Percentiles rank a stretch among this genome's conserved stretches.
Conservation (phyloP, 2,329 filamentous ascomycete species). For the Fusarium verrucosum region DNA sequence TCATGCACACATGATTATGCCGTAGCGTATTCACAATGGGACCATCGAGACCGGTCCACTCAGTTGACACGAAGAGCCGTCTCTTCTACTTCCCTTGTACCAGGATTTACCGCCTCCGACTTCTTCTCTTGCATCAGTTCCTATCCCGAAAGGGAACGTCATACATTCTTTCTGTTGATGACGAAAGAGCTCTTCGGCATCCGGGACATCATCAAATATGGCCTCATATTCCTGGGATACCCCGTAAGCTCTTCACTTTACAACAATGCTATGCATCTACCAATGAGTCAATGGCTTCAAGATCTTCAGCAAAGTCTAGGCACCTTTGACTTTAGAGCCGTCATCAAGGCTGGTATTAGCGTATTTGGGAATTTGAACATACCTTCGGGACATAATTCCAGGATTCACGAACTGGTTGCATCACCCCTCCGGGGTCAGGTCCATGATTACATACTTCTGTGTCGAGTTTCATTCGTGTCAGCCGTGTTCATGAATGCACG, state of each 20-base stretch:
- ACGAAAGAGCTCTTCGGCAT: neutral
- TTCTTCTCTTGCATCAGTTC: neutral
- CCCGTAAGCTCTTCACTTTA: neutral
- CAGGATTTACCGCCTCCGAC: neutral
- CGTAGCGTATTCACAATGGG: too few relatives aligned
- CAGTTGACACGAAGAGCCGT: neutral
- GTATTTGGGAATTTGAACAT: neutral
- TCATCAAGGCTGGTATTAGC: neutral
- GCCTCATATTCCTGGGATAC: neutral
- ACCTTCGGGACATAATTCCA: neutral
- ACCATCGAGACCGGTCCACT: neutral
- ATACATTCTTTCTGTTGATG: neutral
- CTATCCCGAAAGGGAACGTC: neutral
- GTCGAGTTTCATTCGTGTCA: neutral
- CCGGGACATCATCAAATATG: neutral
- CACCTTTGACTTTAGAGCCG: neutral
- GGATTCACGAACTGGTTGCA: neutral
- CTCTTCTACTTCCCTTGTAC: neutral
- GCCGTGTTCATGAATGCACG: neutral
- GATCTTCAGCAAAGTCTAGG: neutral
- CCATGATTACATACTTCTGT: neutral
- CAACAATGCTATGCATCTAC: neutral
- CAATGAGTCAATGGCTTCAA: neutral
- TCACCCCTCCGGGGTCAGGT: neutral
- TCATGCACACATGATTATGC: too few relatives aligned